Percentiles rank a stretch among this genome's conserved stretches.
These are phyloP conservation scores for Aureobasidium sp. DNA, from an alignment of 2,329 filamentous ascomycete genomes.

Conservation along the genomic window DNA sequence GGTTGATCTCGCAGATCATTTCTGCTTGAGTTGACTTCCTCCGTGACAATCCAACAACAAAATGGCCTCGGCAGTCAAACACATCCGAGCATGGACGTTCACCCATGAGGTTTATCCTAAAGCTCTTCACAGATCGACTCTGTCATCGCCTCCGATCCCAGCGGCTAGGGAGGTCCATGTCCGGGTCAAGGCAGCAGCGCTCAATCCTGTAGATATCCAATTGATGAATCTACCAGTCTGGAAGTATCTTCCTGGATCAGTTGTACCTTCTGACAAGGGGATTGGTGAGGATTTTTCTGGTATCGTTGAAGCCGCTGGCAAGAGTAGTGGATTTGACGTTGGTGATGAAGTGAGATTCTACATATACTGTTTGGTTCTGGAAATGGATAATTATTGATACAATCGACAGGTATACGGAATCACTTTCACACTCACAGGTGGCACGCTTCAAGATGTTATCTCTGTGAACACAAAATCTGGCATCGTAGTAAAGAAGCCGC, in stretches of 20 bases:
- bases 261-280: slow-evolving; percentile 19
- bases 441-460: slow-evolving; percentile 22
- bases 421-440: slow-evolving; percentile 20
- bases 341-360: slow-evolving; percentile 20
- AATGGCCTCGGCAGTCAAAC: slow-evolving; percentile 7
- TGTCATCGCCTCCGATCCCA: slow-evolving; percentile 17
- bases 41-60: neutral
- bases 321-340: slow-evolving; percentile 18
- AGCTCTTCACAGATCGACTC: slow-evolving; percentile 19
- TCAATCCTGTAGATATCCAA: slow-evolving; percentile 29
- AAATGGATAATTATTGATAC: neutral
- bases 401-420: slow-evolving; percentile 22
- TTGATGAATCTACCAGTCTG: slow-evolving; percentile 26
- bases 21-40: neutral
- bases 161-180: slow-evolving; percentile 20
- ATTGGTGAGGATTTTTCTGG: slow-evolving; percentile 26
- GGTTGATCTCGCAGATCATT: neutral
- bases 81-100: slow-evolving; percentile 25
- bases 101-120: slow-evolving; percentile 23
- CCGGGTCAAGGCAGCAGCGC: slow-evolving; percentile 24
- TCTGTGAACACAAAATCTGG: slow-evolving; percentile 19
- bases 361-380: neutral
- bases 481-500: slow-evolving; percentile 22
- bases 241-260: slow-evolving; percentile 17
- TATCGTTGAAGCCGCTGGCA: slow-evolving; percentile 19